These are phyloP conservation scores for Nepenthes alata DNA, from an alignment of 179 eudicot genomes.

Conservation along the genomic window DNA sequence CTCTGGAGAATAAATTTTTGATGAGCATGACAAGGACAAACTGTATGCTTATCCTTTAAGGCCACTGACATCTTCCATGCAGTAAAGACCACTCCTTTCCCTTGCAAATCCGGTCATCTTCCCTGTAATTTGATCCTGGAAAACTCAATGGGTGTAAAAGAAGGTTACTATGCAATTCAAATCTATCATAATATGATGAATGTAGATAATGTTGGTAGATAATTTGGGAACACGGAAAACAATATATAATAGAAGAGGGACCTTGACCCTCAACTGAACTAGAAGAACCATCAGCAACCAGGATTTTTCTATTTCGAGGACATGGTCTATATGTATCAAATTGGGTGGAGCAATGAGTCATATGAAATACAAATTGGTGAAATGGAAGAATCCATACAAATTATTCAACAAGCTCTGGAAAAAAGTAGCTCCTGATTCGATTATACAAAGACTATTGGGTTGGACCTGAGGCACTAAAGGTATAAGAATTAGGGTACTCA, in stretches of 20 bases:
- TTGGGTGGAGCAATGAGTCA: too few relatives aligned
- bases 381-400: too few relatives aligned
- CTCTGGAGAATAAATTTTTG: neutral
- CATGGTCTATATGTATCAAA: too few relatives aligned
- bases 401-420: too few relatives aligned
- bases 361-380: too few relatives aligned
- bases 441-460: too few relatives aligned
- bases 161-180: neutral
- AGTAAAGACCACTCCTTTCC: neutral
- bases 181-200: neutral
- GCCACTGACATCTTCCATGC: neutral
- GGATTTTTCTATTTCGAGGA: too few relatives aligned
- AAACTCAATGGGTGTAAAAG: neutral
- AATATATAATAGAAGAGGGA: neutral
- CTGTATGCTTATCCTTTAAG: neutral
- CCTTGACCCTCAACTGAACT: too few relatives aligned
- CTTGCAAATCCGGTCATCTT: neutral
- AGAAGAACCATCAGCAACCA: too few relatives aligned
- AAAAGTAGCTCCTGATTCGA: too few relatives aligned
- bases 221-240: neutral
- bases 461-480: too few relatives aligned
- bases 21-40: neutral
- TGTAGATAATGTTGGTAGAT: neutral
- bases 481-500: too few relatives aligned
- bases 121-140: neutral